phyloP scores from a whole-genome alignment of 1,139 yeast genomes.

The Debaryomyces subglobosus region DNA sequence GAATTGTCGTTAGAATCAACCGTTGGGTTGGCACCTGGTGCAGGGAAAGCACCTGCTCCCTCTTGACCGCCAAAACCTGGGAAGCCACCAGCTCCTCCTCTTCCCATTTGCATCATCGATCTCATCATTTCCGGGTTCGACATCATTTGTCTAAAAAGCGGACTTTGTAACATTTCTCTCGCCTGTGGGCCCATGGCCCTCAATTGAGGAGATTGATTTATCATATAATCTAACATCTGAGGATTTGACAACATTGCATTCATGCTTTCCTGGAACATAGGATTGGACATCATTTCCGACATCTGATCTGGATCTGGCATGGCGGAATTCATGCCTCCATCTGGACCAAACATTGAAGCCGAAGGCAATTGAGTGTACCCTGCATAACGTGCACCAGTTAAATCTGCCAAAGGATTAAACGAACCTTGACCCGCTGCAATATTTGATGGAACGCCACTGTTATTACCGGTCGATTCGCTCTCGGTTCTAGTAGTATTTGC shows the following conservation, averaged over 20 bases:
- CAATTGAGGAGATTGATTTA: conserved; percentile 81
- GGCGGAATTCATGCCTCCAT: conserved; percentile 77
- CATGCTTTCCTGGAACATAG: conserved; percentile 80
- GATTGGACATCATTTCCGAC: conserved; percentile 74
- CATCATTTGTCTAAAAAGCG: conserved; percentile 81
- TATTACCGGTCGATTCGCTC: conserved; percentile 16
- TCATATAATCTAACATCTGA: conserved; percentile 80
- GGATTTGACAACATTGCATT: conserved; percentile 77
- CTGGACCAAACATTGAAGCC: conserved; percentile 91
- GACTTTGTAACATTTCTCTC: conserved; percentile 82
- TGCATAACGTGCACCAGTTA: conserved; percentile 95
- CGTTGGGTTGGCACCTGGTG: conserved; percentile 54
- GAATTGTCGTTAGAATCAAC: conserved; percentile 18
- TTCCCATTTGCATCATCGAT: conserved; percentile 72
- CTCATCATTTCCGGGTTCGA: conserved; percentile 86
- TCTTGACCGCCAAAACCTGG: conserved; percentile 15
- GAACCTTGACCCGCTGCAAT: conserved; percentile 89
- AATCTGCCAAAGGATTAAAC: conserved; percentile 85
- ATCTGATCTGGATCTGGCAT: conserved; percentile 78
- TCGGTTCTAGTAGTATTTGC: conserved; percentile 22
- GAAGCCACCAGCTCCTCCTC: conserved; percentile 36
- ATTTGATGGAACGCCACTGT: conserved; percentile 62
- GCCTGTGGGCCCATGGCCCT: conserved; percentile 90
- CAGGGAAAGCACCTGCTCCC: conserved; percentile 49
- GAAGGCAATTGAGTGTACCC: conserved; percentile 89